phyloP scores from a whole-genome alignment of 1,139 yeast genomes.

The Wickerhamiella infanticola region DNA sequence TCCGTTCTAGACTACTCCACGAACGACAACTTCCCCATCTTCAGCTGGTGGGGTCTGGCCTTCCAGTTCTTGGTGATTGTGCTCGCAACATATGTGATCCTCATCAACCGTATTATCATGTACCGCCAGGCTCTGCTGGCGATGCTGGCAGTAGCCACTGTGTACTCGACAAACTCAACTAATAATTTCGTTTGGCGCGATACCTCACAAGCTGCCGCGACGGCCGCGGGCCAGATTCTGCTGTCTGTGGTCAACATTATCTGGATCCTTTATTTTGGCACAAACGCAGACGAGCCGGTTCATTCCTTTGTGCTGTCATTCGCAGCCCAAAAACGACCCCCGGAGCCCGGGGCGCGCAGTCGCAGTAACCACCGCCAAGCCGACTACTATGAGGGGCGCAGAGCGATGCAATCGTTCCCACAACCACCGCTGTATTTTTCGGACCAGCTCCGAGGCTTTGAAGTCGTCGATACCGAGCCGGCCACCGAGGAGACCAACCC shows the following conservation, averaged over 20 bases:
- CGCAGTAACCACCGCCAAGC: background rate
- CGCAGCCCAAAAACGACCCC: slow-evolving; percentile 8
- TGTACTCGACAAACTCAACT: slow-evolving; percentile 71
- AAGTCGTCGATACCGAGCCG: background rate
- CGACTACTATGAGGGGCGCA: background rate
- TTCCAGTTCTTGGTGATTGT: slow-evolving; percentile 51
- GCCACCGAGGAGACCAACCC: background rate
- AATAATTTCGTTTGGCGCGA: slow-evolving; percentile 61
- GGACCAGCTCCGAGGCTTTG: slow-evolving; percentile 1
- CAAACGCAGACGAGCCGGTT: slow-evolving; percentile 38
- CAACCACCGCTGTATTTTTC: background rate
- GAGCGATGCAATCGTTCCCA: background rate
- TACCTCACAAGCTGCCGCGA: slow-evolving; percentile 57
- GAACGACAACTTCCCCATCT: slow-evolving; percentile 42
- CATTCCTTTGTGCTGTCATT: slow-evolving; percentile 78
- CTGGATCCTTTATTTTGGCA: slow-evolving; percentile 75
- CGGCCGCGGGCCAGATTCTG: slow-evolving; percentile 84
- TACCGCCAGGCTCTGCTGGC: slow-evolving; percentile 50
- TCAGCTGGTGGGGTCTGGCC: slow-evolving; percentile 97
- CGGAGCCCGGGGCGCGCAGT: background rate
- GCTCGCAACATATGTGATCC: slow-evolving; percentile 43
- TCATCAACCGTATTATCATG: slow-evolving; percentile 52
- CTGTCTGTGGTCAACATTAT: slow-evolving; percentile 55
- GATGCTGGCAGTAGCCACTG: slow-evolving; percentile 47
- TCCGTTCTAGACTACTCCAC: slow-evolving; percentile 42